Evolutionary conservation across 768 basidiomycete species (phyloP), one percentile per base, ranked within the genome.

Genomic region (Kwoniella europaea): DNA sequence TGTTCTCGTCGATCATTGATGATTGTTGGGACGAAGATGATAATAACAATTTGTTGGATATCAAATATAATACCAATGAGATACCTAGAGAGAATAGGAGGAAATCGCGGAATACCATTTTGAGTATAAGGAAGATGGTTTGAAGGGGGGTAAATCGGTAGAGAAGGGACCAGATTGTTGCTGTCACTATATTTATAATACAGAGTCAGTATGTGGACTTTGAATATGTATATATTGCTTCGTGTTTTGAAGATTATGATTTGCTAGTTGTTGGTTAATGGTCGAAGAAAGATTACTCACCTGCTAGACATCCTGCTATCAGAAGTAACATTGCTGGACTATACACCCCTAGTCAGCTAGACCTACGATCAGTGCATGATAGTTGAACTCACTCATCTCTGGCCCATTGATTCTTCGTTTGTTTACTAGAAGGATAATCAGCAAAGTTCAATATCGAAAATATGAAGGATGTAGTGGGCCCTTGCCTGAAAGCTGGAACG

Each of bases 391-490:
- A 81, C 79, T 98, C 96, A 83, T 98, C 96, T 82, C 96, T 87
- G 20, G 95, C 94, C 95, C 95, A 98, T 16, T 92, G 93, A 82
- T 98, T 97, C 87, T 97, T 98, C 20, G 95, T 98, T 86, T 98
- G 94, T 92, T 84, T 72, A 52, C 57, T 74, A 50, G 44, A 56
- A 10, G 15, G 18, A 42, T 12, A 55, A n/a, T 67, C 41, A 69
- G 65, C 62, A 61, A 53, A 24, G n/a, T 29, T 13, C 18, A 35
- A 35, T 35, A 35, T 35, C 35, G 7, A 35, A 35, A 35, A 35
- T 35, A 35, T 9, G 6, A 9, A 35, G 35, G 35, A 35, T 35
- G 35, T 35, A 35, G 35, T 35, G 35, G 35, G 7, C 35, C 35
- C 35, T 35, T 35, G 29, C 41, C 63, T 62, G 16, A 50, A 2